phyloP scores from a whole-genome alignment of 2,329 filamentous ascomycete genomes.

The Diaporthe citri region DNA sequence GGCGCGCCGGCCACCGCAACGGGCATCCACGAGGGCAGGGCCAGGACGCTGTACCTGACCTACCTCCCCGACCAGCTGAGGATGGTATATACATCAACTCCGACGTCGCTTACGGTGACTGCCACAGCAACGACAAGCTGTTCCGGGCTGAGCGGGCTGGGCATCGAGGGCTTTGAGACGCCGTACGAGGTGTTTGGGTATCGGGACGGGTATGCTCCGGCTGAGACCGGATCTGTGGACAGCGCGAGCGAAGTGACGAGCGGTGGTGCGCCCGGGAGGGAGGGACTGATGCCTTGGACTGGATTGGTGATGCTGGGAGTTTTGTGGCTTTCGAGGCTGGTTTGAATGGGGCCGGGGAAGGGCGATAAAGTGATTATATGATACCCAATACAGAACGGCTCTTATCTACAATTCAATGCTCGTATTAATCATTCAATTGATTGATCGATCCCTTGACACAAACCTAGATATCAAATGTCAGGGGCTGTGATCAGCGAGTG shows the following conservation, averaged over 20 bases:
- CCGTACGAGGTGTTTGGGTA: constrained; percentile 7
- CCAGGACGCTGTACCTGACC: neutral
- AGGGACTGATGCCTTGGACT: neutral
- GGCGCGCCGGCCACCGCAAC: neutral
- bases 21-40: neutral
- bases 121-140: neutral
- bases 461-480: constrained; percentile 1
- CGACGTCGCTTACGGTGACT: neutral
- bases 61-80: neutral
- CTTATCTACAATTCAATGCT: neutral
- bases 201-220: neutral
- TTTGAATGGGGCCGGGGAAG: neutral
- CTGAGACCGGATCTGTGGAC: neutral
- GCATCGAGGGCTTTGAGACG: neutral
- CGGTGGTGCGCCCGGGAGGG: neutral
- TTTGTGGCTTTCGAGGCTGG: neutral
- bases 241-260: neutral
- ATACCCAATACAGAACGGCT: neutral
- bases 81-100: neutral
- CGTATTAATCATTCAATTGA: neutral
- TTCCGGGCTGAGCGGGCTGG: neutral
- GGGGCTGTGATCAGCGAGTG: neutral
- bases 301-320: neutral
- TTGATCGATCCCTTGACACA: neutral
- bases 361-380: neutral